A percentile compares a stretch with the other conserved stretches of the same genome.
phyloP scores from a whole-genome alignment of 345 rosid genomes.

The Physaria fendleri region DNA sequence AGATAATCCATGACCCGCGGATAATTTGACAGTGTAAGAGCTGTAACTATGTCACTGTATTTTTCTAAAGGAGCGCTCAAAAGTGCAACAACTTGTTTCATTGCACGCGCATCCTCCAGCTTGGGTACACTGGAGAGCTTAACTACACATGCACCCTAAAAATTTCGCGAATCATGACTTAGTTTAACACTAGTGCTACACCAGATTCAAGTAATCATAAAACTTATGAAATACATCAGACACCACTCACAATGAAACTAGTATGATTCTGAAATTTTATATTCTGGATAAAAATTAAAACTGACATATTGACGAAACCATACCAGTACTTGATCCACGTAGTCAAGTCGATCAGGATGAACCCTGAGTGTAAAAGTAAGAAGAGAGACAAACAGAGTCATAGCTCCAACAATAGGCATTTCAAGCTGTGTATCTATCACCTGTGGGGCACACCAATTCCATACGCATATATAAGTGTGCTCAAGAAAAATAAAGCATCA shows the following conservation, averaged over 20 bases:
- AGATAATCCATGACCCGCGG: constrained; percentile 86
- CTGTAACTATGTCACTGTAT: constrained; percentile 74
- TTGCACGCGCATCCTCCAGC: constrained; percentile 68
- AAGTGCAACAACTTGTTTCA: constrained; percentile 87
- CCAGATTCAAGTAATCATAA: constrained; percentile 3
- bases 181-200: constrained; percentile 1
- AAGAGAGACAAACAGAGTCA: constrained; percentile 77
- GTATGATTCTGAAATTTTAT: not conserved
- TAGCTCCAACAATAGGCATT: constrained; percentile 80
- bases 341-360: constrained; percentile 88
- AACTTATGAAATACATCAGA: not conserved
- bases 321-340: constrained; percentile 96
- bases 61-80: constrained; percentile 91
- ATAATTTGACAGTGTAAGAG: constrained; percentile 78
- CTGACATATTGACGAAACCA: constrained; percentile 11
- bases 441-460: constrained; percentile 35
- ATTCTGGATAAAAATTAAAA: not conserved
- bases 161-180: not conserved
- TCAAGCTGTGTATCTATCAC: constrained; percentile 80
- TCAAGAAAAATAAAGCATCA: not conserved
- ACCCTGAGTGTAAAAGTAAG: constrained; percentile 83
- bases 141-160: constrained; percentile 77
- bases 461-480: not conserved
- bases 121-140: constrained; percentile 60
- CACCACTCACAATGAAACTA: not conserved